Evolutionary conservation across 441 rosid genomes (phyloP), one percentile per base, ranked within the genome.

Genomic region (Flueggea neowawraea): DNA sequence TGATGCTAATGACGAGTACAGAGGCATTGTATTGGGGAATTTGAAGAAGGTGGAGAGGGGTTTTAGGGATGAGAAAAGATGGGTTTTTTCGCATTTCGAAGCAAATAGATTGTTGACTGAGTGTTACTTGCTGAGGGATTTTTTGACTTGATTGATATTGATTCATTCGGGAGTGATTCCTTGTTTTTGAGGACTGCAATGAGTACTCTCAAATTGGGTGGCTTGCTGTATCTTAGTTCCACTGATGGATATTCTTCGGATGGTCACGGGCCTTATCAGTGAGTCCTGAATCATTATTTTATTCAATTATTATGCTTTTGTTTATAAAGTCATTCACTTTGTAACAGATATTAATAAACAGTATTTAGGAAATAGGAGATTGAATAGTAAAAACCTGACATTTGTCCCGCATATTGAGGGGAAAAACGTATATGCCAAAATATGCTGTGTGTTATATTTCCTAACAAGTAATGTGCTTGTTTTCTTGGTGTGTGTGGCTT

Each of bases 221-320:
- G 97, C 16, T 82, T 91, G 88, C 84, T 87, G 69, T 94, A 94
- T 61, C 69, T 78, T 31, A 94, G 97, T 2, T 87, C 88, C 17
- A 89, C 97, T 4, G 96, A 90, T 75, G 98, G 98, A 0, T 85
- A 69, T 73, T 84, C 96, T 47, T 90, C 98, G 8, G 97, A 96
- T 22, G 98, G 97, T 61, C 97, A 89, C 76, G 77, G 93, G 57
- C 98, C 98, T 73, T 68, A 79, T 14, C 86, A 86, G 96, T 90
- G 70, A 85, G 96, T 78, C 2, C 44, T 52, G 39, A 15, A 53
- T 58, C 48, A n/a, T 54, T 54, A 5, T 8, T 36, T 36, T 0
- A 8, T 1, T 36, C 6, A 36, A 5, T 22, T 22, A 22, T 22
- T 1, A 22, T 22, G 28, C 28, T 36, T 36, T 36, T 5, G 41